Base-by-base conservation (phyloP, 1,139 yeast species). In the Blastobotrys malaysiensis region DNA sequence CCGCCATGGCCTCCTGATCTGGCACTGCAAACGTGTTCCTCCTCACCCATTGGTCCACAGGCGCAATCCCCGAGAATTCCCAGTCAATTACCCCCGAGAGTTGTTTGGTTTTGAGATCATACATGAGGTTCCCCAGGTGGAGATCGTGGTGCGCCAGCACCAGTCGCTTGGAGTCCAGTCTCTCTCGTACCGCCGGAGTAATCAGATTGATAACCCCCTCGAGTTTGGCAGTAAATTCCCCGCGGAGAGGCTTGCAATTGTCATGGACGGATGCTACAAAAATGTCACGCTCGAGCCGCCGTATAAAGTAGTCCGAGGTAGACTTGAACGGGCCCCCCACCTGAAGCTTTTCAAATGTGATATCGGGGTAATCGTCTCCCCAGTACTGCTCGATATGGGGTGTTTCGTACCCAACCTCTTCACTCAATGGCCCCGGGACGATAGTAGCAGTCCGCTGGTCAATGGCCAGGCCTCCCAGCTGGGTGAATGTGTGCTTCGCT, bases 61-160 rank as follows among this genome's bases (percentile, higher is more conserved):
- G 44, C 19, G 46, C 45, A 13, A 48, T 45, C 2, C 54, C 45
- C 3, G 54, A 22, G 21, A 55, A 39, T 14, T 55, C 57, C 57
- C 57, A 55, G 46, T 55, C 57, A 18, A 55, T 20, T 2, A 55
- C 48, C 9, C 50, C 57, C 6, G 50, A 27, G 11, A 55, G 44
- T 18, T 31, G 43, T 9, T 43, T 26, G 14, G 45, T 2, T 7
- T 13, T n/a, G 4, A 19, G n/a, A 16, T 48, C 48, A 36, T 51
- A 55, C 11, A 55, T 44, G 46, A 55, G 43, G 39, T 55, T 55
- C 3, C 55, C 57, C 22, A 47, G 49, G 24, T 55, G 57, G 16
- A 55, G 43, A 46, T 55, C 57, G 27, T 52, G 48, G 39, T 55
- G 57, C 3, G 55, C 54, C n/a, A 52, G 21, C n/a, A 52, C 45